Conservation (phyloP, 108 stramenopile species). For the Nitzschia palea region DNA sequence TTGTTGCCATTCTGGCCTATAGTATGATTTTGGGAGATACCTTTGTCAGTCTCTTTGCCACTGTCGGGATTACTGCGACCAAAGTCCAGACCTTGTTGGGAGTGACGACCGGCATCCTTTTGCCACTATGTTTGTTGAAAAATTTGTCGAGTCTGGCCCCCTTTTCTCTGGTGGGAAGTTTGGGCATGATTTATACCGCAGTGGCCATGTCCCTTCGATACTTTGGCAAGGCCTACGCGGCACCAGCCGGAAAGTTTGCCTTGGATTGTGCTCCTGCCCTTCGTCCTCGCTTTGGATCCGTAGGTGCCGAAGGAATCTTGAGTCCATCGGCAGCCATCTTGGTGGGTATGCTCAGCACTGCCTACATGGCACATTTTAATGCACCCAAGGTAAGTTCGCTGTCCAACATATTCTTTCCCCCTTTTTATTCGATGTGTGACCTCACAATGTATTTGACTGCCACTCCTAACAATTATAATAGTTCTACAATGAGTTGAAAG, state of each 20-base stretch:
- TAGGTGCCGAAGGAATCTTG: conserved; percentile 69
- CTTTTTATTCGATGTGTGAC: too few species aligned
- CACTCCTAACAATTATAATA: conserved; percentile 2
- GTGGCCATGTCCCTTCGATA: conserved; percentile 79
- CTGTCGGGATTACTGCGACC: conserved; percentile 64
- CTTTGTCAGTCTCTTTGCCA: conserved; percentile 67
- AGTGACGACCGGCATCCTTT: conserved; percentile 75
- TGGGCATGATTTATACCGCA: conserved; percentile 90
- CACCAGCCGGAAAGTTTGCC: conserved; percentile 63
- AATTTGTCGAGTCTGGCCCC: conserved; percentile 83
- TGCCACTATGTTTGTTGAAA: conserved; percentile 93
- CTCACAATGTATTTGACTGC: too few species aligned
- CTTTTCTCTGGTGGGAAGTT: conserved; percentile 85
- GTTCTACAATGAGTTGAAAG: conserved; percentile 93
- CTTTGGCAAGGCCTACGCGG: conserved; percentile 76
- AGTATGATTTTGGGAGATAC: conserved; percentile 96
- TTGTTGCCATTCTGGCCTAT: conserved; percentile 87
- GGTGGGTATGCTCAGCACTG: conserved; percentile 92
- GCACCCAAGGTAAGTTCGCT: conserved; percentile 79
- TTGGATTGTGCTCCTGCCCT: conserved; percentile 54
- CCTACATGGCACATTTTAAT: conserved; percentile 96
- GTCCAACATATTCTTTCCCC: background rate
- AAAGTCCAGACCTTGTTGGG: conserved; percentile 63
- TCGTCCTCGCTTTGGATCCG: conserved; percentile 72
- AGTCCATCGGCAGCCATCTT: conserved; percentile 85